These are phyloP conservation scores for Leccinum sublutescens DNA, from an alignment of 768 basidiomycete species.

Conservation along the genomic window DNA sequence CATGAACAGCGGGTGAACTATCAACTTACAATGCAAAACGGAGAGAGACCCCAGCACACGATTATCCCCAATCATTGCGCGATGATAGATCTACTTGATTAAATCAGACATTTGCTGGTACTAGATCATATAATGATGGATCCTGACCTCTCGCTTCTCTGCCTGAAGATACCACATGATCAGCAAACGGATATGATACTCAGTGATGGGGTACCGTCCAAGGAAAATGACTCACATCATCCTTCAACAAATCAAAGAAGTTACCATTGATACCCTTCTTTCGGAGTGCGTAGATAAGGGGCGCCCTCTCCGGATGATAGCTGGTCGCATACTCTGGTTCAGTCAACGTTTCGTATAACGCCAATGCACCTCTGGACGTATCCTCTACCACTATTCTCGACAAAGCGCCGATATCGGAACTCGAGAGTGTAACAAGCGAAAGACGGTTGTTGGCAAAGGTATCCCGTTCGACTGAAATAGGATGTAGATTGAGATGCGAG, in stretches of 20 bases:
- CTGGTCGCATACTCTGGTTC: conserved; percentile 25
- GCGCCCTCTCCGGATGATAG: conserved; percentile 22
- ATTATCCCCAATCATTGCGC: conserved; percentile 20
- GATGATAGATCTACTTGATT: conserved; percentile 18
- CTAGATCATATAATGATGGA: neutral
- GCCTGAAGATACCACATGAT: conserved; percentile 7
- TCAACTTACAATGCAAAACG: neutral
- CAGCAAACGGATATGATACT: neutral
- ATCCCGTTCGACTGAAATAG: conserved; percentile 14
- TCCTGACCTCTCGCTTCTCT: conserved; percentile 16
- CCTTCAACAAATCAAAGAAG: conserved; percentile 23
- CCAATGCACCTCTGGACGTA: conserved; percentile 11
- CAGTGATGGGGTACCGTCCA: neutral
- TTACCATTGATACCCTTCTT: conserved; percentile 12
- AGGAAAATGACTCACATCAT: conserved; percentile 15
- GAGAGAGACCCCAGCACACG: conserved; percentile 18
- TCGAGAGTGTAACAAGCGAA: conserved; percentile 26
- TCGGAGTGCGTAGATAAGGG: conserved; percentile 19
- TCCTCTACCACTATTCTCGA: conserved; percentile 9
- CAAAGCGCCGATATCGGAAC: conserved; percentile 9
- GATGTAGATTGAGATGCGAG: neutral
- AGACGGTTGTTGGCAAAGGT: conserved; percentile 29
- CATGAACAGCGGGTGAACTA: neutral
- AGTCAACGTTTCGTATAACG: conserved; percentile 26
- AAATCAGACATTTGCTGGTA: neutral